Percentiles rank a stretch among this genome's conserved stretches.
Evolutionary conservation across 2,329 filamentous ascomycete genomes (phyloP).

Genomic region (Penicillium thymicola): DNA sequence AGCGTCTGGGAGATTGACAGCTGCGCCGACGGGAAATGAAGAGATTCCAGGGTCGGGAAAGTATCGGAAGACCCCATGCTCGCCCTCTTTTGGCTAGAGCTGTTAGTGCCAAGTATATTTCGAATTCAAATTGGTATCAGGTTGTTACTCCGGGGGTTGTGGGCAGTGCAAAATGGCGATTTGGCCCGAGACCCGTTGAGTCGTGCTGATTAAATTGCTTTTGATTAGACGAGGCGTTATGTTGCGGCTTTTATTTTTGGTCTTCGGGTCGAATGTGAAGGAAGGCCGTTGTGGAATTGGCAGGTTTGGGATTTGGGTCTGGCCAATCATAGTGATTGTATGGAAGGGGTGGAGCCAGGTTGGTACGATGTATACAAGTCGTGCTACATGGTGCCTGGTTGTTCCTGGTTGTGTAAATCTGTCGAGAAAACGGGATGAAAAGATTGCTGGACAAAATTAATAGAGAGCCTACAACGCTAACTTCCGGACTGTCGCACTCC

Average conservation of each 20-base stretch:
- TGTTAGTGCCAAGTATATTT: constrained; percentile 5
- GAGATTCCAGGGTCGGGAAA: constrained; percentile 38
- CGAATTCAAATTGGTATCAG: neutral
- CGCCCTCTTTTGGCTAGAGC: neutral
- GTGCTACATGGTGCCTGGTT: neutral
- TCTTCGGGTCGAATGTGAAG: neutral
- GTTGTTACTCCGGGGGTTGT: constrained; percentile 7
- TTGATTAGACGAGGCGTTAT: neutral
- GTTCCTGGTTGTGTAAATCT: neutral
- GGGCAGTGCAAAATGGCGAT: neutral
- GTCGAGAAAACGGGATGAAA: neutral
- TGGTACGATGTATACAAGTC: constrained; percentile 1
- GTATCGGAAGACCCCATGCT: constrained; percentile 30
- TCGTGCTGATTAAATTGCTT: neutral
- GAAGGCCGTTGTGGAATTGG: constrained; percentile 10
- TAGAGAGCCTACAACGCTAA: neutral
- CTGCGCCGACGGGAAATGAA: constrained; percentile 55
- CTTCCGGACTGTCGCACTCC: neutral
- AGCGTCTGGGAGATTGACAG: constrained; percentile 68
- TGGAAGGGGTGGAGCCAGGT: neutral
- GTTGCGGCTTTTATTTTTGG: neutral
- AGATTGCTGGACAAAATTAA: neutral
- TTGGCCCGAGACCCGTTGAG: neutral
- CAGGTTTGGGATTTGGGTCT: constrained; percentile 9
- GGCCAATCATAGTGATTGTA: constrained; percentile 13